Base-by-base conservation (phyloP, 2,329 filamentous ascomycete species). In the Plectosphaerella cucumerina region DNA sequence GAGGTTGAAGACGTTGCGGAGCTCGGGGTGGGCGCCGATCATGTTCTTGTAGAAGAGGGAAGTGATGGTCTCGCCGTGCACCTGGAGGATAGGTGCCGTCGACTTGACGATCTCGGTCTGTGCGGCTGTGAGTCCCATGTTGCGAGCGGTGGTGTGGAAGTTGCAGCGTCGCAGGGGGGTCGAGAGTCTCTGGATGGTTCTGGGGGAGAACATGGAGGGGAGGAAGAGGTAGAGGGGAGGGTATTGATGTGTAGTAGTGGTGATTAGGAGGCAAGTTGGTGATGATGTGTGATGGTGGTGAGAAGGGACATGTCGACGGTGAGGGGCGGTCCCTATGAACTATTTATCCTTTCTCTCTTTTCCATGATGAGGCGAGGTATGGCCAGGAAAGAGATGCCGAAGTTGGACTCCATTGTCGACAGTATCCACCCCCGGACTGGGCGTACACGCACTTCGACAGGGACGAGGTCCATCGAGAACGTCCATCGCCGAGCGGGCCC, bases 31-130 rank as follows among this genome's bases (percentile, higher is more conserved):
- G 3, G 81, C 81, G 15, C 55, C 56, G 23, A 92, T 75, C 70
- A 92, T 76, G 69, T 83, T 85, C 43, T 74, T 70, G 73, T 93
- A 92, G 72, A 93, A 91, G 55, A 78, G 70, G 2, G 73, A 76
- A n/a, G 87, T 90, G 67, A 92, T 89, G 44, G 76, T 71, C 17
- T 73, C 72, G 67, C 88, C 89, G 64, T 91, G 81, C 54, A 83
- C 74, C 56, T 82, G 78, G 8, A 92, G 77, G 17, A 90, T 78
- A 2, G 89, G 89, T 37, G 84, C 87, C 2, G 89, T 93, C 35
- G 88, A 76, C 68, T 90, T 92, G 73, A 94, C 85, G 58, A 87
- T 84, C 54, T 78, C 70, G 56, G 86, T 76, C 71, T 93, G 88
- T 35, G 77, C 71, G 22, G 77, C 70, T 11, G 85, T 84, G 52